phyloP scores from a whole-genome alignment of 331 rosid genomes.

The Erythrophleum ivorense region DNA sequence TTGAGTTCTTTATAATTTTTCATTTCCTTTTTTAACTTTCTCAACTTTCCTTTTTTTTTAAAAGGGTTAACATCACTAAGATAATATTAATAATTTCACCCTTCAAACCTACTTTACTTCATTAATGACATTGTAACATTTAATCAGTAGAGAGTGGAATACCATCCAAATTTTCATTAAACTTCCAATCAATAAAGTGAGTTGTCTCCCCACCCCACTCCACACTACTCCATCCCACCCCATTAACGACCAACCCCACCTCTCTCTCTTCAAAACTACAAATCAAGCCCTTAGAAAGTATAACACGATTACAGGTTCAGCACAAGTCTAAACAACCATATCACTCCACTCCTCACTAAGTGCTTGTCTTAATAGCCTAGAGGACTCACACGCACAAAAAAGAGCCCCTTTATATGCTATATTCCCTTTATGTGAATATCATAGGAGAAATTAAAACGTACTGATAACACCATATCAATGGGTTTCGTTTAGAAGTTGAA shows the following conservation, averaged over 20 bases:
- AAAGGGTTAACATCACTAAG: background rate
- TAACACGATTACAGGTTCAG: background rate
- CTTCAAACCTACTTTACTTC: background rate
- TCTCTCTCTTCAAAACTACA: background rate
- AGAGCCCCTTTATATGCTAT: background rate
- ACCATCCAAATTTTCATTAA: background rate
- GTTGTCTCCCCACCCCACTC: background rate
- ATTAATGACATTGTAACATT: background rate
- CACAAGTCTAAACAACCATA: background rate
- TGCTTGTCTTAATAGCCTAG: background rate
- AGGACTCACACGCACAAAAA: background rate
- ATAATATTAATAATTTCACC: background rate
- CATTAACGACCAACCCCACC: background rate
- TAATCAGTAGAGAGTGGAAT: background rate
- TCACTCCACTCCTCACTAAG: background rate
- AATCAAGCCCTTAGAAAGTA: background rate
- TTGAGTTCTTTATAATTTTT: too few species aligned
- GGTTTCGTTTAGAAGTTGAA: slow-evolving; percentile 11
- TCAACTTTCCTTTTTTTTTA: background rate
- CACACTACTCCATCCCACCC: background rate
- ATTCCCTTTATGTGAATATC: slow-evolving; percentile 23
- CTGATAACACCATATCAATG: slow-evolving; percentile 3
- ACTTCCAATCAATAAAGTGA: background rate
- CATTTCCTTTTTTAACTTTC: background rate
- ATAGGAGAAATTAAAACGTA: slow-evolving; percentile 16